These are phyloP conservation scores for Phytopythium helicoides DNA, from an alignment of 352 stramenopile species.

Conservation along the genomic window DNA sequence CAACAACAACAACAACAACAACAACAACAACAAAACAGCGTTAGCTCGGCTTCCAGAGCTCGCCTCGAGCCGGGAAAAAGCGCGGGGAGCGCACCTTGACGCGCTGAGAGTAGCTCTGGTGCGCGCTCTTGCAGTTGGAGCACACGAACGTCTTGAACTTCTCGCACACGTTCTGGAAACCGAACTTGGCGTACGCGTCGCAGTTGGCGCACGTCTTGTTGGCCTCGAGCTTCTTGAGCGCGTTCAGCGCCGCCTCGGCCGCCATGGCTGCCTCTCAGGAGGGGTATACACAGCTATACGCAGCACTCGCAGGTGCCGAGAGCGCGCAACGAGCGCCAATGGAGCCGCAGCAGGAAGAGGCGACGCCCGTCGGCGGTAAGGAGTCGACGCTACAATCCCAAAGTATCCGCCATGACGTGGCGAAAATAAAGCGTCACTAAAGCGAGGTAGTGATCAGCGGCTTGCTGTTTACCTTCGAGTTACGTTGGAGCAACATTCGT, in stretches of 20 bases:
- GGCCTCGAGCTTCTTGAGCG: conserved; percentile 76
- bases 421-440: too few species aligned
- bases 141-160: conserved; percentile 94
- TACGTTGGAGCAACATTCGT: too few species aligned
- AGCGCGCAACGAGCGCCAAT: too few species aligned
- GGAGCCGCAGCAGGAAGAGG: too few species aligned
- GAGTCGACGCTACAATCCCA: too few species aligned
- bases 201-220: conserved; percentile 89
- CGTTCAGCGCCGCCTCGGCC: conserved; percentile 73
- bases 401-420: too few species aligned
- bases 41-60: not conserved
- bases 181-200: conserved; percentile 87
- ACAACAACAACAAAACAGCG: too few species aligned
- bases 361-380: too few species aligned
- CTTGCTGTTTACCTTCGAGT: too few species aligned
- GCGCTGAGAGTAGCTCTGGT: conserved; percentile 93
- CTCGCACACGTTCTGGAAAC: conserved; percentile 91
- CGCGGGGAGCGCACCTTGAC: conserved; percentile 73
- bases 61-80: not conserved
- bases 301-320: too few species aligned
- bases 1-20: not conserved
- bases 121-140: conserved; percentile 93
- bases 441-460: too few species aligned
- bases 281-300: not conserved
- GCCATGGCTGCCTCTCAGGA: conserved; percentile 13